A percentile compares a stretch with the other conserved stretches of the same genome.
Evolutionary conservation across 306 rosid species (phyloP).

Genomic region (Casuarina equisetifolia): DNA sequence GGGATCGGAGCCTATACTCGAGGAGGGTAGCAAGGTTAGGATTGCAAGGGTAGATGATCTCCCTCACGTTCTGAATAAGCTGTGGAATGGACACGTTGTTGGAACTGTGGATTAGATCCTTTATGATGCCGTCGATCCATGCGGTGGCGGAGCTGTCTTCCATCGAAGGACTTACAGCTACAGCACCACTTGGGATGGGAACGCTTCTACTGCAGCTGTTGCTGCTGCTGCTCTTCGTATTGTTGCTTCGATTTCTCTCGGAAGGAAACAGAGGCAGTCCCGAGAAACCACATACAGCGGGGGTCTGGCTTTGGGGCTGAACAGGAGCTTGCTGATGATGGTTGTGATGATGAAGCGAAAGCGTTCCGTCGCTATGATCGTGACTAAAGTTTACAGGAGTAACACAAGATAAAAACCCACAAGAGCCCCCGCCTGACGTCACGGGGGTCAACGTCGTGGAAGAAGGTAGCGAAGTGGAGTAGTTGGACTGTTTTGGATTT

Average conservation of each 20-base stretch:
- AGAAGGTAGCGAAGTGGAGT: constrained; percentile 78
- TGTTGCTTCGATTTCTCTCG: constrained; percentile 34
- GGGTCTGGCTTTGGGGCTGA: constrained; percentile 31
- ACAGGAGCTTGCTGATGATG: constrained; percentile 19
- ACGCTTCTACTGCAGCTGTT: neutral
- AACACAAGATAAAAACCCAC: constrained; percentile 34
- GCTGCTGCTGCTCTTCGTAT: neutral
- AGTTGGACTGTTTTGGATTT: constrained; percentile 60
- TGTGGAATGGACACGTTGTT: constrained; percentile 80
- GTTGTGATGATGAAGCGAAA: constrained; percentile 26
- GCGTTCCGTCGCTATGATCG: constrained; percentile 27
- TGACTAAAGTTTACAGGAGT: constrained; percentile 22
- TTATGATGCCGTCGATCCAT: constrained; percentile 86
- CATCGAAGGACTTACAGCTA: constrained; percentile 34
- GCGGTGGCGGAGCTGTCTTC: constrained; percentile 69
- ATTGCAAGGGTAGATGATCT: constrained; percentile 90
- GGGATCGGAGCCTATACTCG: constrained; percentile 76
- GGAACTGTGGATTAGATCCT: constrained; percentile 83
- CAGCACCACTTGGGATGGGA: constrained; percentile 25
- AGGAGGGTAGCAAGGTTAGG: constrained; percentile 88
- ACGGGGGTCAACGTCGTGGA: constrained; percentile 38
- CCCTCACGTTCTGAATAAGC: constrained; percentile 83
- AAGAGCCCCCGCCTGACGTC: constrained; percentile 52
- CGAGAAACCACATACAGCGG: constrained; percentile 84
- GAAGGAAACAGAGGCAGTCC: constrained; percentile 89